Percentiles rank a stretch among this genome's conserved stretches.
Evolutionary conservation across 2,329 filamentous ascomycete genomes (phyloP).

Genomic region (Sporothrix protearum): DNA sequence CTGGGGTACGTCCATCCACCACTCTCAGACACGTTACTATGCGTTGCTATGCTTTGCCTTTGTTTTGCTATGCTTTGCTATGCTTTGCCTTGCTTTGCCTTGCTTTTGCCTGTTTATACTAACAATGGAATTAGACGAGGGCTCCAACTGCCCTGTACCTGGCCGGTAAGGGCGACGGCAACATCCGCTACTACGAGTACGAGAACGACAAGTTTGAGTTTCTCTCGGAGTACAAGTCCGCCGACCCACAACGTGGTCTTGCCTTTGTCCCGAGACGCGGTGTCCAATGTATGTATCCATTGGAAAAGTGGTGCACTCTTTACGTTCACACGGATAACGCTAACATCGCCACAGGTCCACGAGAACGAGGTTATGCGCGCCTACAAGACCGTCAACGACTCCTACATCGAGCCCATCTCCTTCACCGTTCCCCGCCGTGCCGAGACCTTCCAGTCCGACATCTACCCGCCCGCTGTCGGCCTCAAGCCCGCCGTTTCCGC

Average conservation of each 20-base stretch:
- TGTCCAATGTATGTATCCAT: slow-evolving; percentile 64
- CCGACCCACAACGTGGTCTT: slow-evolving; percentile 88
- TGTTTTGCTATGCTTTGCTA: slow-evolving; percentile 23
- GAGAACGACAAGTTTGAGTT: slow-evolving; percentile 99
- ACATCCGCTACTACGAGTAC: slow-evolving; percentile 98
- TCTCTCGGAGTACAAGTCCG: slow-evolving; percentile 95
- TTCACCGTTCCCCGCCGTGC: slow-evolving; percentile 94
- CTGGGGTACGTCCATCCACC: slow-evolving; percentile 69
- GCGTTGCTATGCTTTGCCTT: neutral
- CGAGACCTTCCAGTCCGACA: slow-evolving; percentile 94
- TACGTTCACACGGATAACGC: neutral
- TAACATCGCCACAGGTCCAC: slow-evolving; percentile 57
- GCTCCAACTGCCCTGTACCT: slow-evolving; percentile 90
- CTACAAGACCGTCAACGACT: slow-evolving; percentile 95
- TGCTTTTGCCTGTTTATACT: slow-evolving; percentile 22
- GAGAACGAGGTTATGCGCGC: slow-evolving; percentile 95
- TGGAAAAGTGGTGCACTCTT: too few species aligned
- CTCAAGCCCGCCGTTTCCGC: slow-evolving; percentile 75
- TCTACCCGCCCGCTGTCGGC: slow-evolving; percentile 83
- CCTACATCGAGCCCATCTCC: slow-evolving; percentile 92
- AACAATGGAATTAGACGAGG: slow-evolving; percentile 60
- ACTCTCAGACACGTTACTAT: too few species aligned
- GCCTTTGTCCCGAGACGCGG: slow-evolving; percentile 93
- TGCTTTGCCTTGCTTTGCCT: neutral
- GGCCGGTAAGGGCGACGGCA: slow-evolving; percentile 96